A percentile compares a stretch with the other conserved stretches of the same genome.
These are phyloP conservation scores for Cucurbita argyrosperma DNA, from an alignment of 306 rosid genomes.

Conservation along the genomic window DNA sequence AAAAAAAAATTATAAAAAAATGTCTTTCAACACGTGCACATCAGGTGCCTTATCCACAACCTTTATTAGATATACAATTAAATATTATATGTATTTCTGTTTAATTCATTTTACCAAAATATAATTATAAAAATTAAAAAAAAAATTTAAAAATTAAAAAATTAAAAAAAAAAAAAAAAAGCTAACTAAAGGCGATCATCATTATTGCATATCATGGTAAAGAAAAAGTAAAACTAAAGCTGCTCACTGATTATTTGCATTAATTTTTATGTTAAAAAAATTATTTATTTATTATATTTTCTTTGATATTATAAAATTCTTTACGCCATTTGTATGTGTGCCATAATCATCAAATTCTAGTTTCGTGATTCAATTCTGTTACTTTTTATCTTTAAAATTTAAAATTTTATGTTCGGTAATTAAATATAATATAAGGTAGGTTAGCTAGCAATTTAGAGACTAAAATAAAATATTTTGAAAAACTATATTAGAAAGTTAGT, in stretches of 20 bases:
- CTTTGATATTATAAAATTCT: neutral
- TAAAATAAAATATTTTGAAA: too few species aligned
- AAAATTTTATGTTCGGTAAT: too few species aligned
- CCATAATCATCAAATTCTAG: neutral
- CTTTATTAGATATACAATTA: neutral
- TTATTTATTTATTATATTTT: neutral
- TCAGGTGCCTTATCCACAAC: constrained; percentile 7
- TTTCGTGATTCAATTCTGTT: neutral
- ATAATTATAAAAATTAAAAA: too few species aligned
- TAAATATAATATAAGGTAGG: too few species aligned
- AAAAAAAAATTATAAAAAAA: neutral
- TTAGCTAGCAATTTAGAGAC: too few species aligned
- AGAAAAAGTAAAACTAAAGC: constrained; percentile 8
- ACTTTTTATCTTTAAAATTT: too few species aligned
- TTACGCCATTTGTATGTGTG: neutral
- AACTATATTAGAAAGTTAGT: neutral
- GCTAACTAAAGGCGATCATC: constrained; percentile 4
- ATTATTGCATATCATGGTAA: constrained; percentile 8
- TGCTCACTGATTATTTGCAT: constrained; percentile 1
- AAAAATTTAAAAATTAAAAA: too few species aligned
- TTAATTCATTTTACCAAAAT: neutral
- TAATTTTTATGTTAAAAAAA: neutral
- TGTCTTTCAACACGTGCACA: constrained; percentile 5
- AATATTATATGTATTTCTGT: neutral
- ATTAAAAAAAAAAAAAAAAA: neutral